phyloP scores from a whole-genome alignment of 352 stramenopile genomes.

The Phytophthora nicotianae region DNA sequence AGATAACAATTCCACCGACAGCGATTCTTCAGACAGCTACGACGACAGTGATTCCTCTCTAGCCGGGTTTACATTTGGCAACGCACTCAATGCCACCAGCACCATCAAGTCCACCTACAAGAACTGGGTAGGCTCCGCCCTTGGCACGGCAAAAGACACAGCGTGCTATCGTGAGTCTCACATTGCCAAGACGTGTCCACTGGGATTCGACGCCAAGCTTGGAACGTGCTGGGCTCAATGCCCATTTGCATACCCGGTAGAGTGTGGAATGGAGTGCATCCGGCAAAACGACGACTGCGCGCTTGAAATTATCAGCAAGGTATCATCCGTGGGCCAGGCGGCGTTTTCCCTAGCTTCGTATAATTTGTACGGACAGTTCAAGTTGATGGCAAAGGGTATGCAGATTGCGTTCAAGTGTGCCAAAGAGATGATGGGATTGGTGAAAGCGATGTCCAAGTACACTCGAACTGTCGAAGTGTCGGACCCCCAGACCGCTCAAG shows the following conservation, averaged over 20 bases:
- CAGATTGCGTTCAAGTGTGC: slow-evolving; percentile 42
- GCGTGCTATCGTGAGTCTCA: slow-evolving; percentile 46
- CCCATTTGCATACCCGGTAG: slow-evolving; percentile 38
- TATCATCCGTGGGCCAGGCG: slow-evolving; percentile 29
- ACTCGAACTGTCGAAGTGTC: slow-evolving; percentile 38
- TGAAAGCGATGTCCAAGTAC: slow-evolving; percentile 43
- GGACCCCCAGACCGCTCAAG: slow-evolving; percentile 33
- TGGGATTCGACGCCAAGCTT: slow-evolving; percentile 36
- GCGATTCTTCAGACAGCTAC: slow-evolving; percentile 11
- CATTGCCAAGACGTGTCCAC: slow-evolving; percentile 36
- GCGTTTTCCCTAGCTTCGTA: slow-evolving; percentile 33
- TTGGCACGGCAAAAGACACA: slow-evolving; percentile 22
- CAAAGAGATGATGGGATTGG: slow-evolving; percentile 44
- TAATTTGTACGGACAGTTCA: slow-evolving; percentile 36
- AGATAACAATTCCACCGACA: slow-evolving; percentile 11
- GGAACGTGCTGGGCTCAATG: slow-evolving; percentile 51
- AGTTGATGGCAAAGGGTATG: slow-evolving; percentile 36
- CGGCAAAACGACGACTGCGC: slow-evolving; percentile 51
- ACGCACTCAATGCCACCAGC: slow-evolving; percentile 25
- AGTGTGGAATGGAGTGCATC: slow-evolving; percentile 52
- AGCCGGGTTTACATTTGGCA: slow-evolving; percentile 13
- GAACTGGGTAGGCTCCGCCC: slow-evolving; percentile 40
- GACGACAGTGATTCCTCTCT: slow-evolving; percentile 9
- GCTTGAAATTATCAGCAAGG: slow-evolving; percentile 40
- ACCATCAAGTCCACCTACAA: slow-evolving; percentile 38